Percentiles rank a stretch among this genome's conserved stretches.
These are phyloP conservation scores for Moniliella sp. DNA, from an alignment of 1,284 basidiomycete genomes.

Conservation along the genomic window DNA sequence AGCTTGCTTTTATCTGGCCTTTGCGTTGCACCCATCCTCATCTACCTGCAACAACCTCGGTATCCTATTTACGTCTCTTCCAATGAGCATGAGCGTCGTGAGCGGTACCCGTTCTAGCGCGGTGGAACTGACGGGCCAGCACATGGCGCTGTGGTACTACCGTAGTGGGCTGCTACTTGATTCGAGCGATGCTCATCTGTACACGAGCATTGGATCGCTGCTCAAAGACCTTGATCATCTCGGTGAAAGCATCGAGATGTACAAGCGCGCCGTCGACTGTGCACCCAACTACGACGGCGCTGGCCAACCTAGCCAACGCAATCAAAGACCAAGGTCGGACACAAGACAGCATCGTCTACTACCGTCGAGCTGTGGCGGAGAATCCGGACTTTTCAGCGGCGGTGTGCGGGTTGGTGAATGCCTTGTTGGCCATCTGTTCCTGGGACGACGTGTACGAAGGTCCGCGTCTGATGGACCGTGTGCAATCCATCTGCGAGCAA, in stretches of 20 bases:
- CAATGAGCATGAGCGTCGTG: constrained; percentile 22
- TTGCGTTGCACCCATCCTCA: constrained; percentile 41
- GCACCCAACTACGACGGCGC: constrained; percentile 44
- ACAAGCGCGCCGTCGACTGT: constrained; percentile 39
- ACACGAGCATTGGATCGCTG: constrained; percentile 45
- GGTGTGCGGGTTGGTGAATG: constrained; percentile 42
- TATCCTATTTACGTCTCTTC: constrained; percentile 41
- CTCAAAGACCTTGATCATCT: constrained; percentile 44
- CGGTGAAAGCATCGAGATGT: constrained; percentile 41
- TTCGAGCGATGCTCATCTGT: constrained; percentile 42
- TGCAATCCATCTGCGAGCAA: constrained; percentile 38
- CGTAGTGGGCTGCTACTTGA: constrained; percentile 42
- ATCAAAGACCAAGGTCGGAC: constrained; percentile 38
- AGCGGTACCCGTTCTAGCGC: constrained; percentile 29
- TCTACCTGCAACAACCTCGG: constrained; percentile 46
- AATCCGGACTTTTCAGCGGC: constrained; percentile 45
- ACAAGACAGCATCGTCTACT: constrained; percentile 42
- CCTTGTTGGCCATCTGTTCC: constrained; percentile 42
- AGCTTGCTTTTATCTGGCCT: constrained; percentile 43
- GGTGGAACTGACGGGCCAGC: constrained; percentile 24
- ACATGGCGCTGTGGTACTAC: constrained; percentile 42
- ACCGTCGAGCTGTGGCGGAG: constrained; percentile 40
- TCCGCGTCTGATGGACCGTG: constrained; percentile 39
- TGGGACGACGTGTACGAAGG: constrained; percentile 38
- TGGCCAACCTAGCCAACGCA: constrained; percentile 46